These are phyloP conservation scores for Lepidium africanum DNA, from an alignment of 345 rosid species.

Conservation along the genomic window DNA sequence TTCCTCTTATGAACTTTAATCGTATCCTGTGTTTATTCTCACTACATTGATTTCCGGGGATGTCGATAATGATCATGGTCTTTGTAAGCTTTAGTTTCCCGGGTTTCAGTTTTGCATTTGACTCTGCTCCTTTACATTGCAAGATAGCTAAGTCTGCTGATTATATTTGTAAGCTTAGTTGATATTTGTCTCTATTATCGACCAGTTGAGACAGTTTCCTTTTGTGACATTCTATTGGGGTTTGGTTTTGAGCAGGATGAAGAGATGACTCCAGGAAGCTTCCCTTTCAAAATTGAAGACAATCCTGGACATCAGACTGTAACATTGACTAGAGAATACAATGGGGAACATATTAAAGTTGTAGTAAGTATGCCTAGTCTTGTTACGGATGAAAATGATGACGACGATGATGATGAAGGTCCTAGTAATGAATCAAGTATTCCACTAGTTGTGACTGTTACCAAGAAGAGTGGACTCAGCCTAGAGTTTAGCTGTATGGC, in stretches of 20 bases:
- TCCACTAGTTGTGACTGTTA: constrained; percentile 53
- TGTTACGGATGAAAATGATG: constrained; percentile 25
- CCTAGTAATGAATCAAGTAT: constrained; percentile 42
- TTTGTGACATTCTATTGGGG: background rate
- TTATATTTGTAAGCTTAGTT: background rate
- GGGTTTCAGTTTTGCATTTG: background rate
- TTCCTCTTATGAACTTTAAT: background rate
- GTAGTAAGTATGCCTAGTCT: constrained; percentile 81
- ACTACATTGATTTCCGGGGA: background rate
- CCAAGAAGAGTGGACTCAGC: constrained; percentile 49
- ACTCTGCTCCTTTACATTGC: background rate
- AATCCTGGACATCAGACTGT: constrained; percentile 53
- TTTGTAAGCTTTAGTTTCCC: background rate
- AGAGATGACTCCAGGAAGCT: constrained; percentile 44
- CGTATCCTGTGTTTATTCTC: background rate
- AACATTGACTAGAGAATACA: constrained; percentile 56
- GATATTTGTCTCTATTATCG: background rate
- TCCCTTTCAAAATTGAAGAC: constrained; percentile 75
- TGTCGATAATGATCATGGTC: background rate
- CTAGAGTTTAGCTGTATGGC: constrained; percentile 67
- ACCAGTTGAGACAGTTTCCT: background rate
- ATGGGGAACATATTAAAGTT: constrained; percentile 57
- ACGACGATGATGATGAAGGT: constrained; percentile 27
- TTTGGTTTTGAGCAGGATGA: constrained; percentile 35
- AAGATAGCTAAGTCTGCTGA: background rate